Base-by-base conservation (phyloP, 345 rosid genomes). In the Gossypium sturtianum region DNA sequence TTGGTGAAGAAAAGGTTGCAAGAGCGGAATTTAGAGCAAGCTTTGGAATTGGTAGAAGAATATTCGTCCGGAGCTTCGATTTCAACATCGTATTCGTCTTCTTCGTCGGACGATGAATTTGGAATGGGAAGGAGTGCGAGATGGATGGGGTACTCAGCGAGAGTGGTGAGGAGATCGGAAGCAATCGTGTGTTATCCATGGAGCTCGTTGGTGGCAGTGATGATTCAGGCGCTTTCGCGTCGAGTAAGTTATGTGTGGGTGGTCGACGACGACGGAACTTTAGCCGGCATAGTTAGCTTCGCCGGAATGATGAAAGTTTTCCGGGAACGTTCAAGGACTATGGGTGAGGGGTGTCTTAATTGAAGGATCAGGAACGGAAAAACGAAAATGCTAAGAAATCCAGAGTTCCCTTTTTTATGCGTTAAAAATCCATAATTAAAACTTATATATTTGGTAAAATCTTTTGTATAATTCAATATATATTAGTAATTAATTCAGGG, bases 181-280 rank as follows among this genome's bases (percentile, higher is more conserved):
- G 86, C 77, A 17, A 82, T 71, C 12, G 79, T 86, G 79, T 89
- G 90, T 75, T 66, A 84, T 74, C 88, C 90, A 4, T 77, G 84
- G 88, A 87, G 83, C 77, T 89, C 94, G 1, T 74, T 88, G 38
- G 82, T 87, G 20, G 94, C 91, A 0, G 89, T 89, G 66, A 86
- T 89, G 84, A 86, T 89, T 64, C 91, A 89, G 84, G 90, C 88
- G 3, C 83, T 88, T 2, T 79, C 91, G 17, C 88, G 79, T 52
- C 87, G 91, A 53, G 84, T 83, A 51, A 76, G 78, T 29, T 85
- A 82, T 1, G 78, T 78, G 29, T 89, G 94, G 94, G 93, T 87
- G 69, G 83, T 85, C 3, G 82, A 86, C 53, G 86, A 78, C 17
- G 89, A 87, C 17, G 76, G 86, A 4, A 74, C 81, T 45, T 67